Evolutionary conservation across 2,329 filamentous ascomycete species (phyloP), one percentile per base, ranked within the genome.

Genomic region (Dactylellina leptospora): DNA sequence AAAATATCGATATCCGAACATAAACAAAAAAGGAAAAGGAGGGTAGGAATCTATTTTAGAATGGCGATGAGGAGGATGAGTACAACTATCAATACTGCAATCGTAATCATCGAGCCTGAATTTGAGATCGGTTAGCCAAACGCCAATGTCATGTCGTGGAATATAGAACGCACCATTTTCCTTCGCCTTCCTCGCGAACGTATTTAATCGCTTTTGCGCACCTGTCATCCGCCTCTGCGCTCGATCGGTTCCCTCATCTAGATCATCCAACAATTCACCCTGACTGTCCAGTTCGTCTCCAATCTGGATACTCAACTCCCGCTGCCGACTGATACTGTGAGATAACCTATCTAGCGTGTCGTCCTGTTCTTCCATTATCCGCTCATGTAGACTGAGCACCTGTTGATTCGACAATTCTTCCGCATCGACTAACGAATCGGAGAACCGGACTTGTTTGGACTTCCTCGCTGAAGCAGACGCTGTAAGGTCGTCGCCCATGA

Each of bases 251-350:
- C 89, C 85, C 45, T 85, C 85, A 78, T 97, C 95, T 45, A 96
- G 87, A 77, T 96, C 93, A 79, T 97, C 93, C 27, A 99, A 83
- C 83, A 99, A 84, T 76, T 89, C 85, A 36, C 96, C 90, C 77
- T 99, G 95, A 76, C 88, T 89, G 77, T 97, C 95, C 33, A 99
- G 84, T 83, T 99, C 95, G 79, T 97, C 91, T 27, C 95, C 93
- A 77, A 99, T 97, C 82, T 95, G 91, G 82, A 97, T 96, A 78
- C 90, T 93, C 73, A 99, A 84, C 82, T 97, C 91, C 53, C 96
- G 85, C 82, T 97, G 95, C 38, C 95, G 87, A 2, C 90, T 86
- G 76, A 99, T 97, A 66, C 87, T 91, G 77, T 88, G 86, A n/a
- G 93, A 91, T 2, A 99, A 83, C 8, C 85, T 84, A 79, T 97